Conservation (phyloP, 2,329 filamentous ascomycete genomes). For the Fusarium transvaalense region DNA sequence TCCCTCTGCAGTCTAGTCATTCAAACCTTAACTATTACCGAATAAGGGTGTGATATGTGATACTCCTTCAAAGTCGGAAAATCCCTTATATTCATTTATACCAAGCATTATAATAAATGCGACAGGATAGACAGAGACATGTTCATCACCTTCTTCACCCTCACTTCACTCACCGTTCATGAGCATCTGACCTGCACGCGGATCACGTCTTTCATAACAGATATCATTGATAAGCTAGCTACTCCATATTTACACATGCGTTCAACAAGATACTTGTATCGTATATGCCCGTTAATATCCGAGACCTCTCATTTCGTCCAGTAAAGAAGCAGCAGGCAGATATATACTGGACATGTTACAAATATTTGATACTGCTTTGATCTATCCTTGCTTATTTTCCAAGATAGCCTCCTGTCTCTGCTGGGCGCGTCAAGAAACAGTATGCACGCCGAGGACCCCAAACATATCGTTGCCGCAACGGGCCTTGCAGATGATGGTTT, state of each 20-base stretch:
- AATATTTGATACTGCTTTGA: not conserved
- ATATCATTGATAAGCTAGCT: not conserved
- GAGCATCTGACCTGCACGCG: constrained; percentile 25
- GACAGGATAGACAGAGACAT: not conserved
- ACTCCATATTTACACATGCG: constrained; percentile 25
- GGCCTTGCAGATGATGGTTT: not conserved
- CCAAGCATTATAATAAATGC: not conserved
- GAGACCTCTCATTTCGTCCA: constrained; percentile 11
- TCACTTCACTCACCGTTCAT: too few relatives aligned
- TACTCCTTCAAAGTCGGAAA: too few relatives aligned
- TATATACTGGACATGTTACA: not conserved
- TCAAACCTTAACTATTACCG: too few relatives aligned
- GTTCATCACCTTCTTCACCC: not conserved
- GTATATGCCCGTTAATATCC: constrained; percentile 5
- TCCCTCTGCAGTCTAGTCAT: not conserved
- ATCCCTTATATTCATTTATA: not conserved
- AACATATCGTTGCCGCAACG: constrained; percentile 10
- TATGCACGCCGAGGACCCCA: constrained; percentile 11
- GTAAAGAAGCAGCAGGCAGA: not conserved
- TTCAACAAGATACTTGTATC: constrained; percentile 10
- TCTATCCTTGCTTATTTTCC: not conserved
- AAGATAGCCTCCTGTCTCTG: constrained; percentile 5
- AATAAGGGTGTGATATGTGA: too few relatives aligned
- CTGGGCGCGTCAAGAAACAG: not conserved
- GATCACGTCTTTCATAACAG: constrained; percentile 1